Percentiles rank a stretch among this genome's conserved stretches.
phyloP scores from a whole-genome alignment of 176 grass and related monocot species.

The Neostapfia colusana region DNA sequence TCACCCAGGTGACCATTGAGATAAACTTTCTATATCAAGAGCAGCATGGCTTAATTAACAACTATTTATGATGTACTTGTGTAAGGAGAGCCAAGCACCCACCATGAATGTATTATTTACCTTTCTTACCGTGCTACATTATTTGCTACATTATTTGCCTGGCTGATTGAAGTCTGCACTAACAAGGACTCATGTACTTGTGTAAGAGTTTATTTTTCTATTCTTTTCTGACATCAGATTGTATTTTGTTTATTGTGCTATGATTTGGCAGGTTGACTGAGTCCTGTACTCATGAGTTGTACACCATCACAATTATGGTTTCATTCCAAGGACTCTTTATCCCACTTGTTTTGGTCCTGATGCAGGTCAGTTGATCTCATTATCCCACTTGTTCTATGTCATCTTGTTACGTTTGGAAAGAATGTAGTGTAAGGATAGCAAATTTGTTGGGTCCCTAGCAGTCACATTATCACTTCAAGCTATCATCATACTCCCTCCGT shows the following conservation, averaged over 20 bases:
- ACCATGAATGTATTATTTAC: slow-evolving; percentile 9
- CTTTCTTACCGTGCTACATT: neutral
- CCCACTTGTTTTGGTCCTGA: slow-evolving; percentile 75
- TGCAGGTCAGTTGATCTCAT: slow-evolving; percentile 49
- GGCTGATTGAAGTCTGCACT: neutral
- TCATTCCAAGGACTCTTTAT: slow-evolving; percentile 66
- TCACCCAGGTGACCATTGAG: neutral
- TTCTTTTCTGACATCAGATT: neutral
- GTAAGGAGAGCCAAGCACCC: neutral
- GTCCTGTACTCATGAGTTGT: slow-evolving; percentile 68
- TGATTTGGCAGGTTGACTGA: slow-evolving; percentile 57
- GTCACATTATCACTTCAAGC: neutral
- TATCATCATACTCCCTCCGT: no score
- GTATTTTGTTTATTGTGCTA: slow-evolving; percentile 7
- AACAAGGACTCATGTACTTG: no score
- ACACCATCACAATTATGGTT: slow-evolving; percentile 79
- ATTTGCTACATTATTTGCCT: neutral
- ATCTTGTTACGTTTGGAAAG: neutral
- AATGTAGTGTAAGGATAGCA: neutral
- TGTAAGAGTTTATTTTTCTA: neutral
- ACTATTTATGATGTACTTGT: neutral
- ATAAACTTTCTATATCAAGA: slow-evolving; percentile 14
- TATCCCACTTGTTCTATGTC: neutral
- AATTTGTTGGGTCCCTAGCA: neutral
- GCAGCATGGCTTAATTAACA: neutral